These are phyloP conservation scores for Neonectria coccinea DNA, from an alignment of 2,329 filamentous ascomycete genomes.

Conservation along the genomic window DNA sequence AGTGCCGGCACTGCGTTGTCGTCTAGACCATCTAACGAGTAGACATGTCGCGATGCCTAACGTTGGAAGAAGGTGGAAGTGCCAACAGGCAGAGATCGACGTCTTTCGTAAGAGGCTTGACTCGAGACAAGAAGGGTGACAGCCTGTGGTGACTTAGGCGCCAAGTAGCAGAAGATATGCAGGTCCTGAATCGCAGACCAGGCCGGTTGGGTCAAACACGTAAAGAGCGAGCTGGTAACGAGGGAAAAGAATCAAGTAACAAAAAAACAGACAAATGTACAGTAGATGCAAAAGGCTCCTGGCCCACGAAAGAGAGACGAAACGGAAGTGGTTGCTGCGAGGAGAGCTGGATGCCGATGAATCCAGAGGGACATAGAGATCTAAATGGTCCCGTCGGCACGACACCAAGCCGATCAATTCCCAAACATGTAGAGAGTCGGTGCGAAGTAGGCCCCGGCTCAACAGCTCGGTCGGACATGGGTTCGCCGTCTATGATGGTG, in stretches of 20 bases:
- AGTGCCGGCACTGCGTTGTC: slow-evolving; percentile 45
- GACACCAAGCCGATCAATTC: slow-evolving; percentile 25
- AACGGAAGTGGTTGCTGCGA: slow-evolving; percentile 1
- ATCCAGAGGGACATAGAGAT: slow-evolving; percentile 19
- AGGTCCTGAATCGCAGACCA: slow-evolving; percentile 22
- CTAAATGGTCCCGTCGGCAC: slow-evolving; percentile 29
- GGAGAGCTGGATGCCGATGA: slow-evolving; percentile 6
- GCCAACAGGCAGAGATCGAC: not conserved
- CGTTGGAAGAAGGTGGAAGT: not conserved
- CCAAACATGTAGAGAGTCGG: slow-evolving; percentile 20
- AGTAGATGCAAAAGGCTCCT: slow-evolving; percentile 21
- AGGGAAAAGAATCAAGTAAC: slow-evolving; percentile 3
- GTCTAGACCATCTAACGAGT: slow-evolving; percentile 28
- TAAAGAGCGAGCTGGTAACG: not conserved
- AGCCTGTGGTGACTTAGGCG: slow-evolving; percentile 11
- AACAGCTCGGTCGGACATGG: slow-evolving; percentile 13
- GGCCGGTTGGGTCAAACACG: slow-evolving; percentile 15
- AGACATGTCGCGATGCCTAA: slow-evolving; percentile 37
- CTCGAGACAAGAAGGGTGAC: slow-evolving; percentile 18
- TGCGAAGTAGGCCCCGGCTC: slow-evolving; percentile 6
- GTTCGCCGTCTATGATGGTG: slow-evolving; percentile 2
- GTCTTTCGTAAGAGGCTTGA: not conserved
- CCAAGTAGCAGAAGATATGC: slow-evolving; percentile 10
- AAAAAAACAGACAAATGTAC: slow-evolving; percentile 7
- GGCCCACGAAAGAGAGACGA: slow-evolving; percentile 14